Base-by-base conservation (phyloP, 202 grass and related monocot species). In the Musa balbisiana region DNA sequence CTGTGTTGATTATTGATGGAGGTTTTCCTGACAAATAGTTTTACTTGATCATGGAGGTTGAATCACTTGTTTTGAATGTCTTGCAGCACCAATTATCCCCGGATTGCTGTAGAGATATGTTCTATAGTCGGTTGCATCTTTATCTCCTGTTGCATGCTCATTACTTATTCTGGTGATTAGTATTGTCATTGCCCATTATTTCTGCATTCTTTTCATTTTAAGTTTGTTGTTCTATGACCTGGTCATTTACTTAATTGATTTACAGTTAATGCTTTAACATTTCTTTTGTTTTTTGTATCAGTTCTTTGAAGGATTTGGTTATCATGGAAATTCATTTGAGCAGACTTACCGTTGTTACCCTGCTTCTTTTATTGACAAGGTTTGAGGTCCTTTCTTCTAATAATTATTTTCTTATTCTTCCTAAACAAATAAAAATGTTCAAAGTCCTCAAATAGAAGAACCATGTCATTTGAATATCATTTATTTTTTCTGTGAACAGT, bases 321-420 rank as follows among this genome's bases (percentile, higher is more conserved):
- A 82, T 72, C 81, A 74, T 84, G 80, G 78, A 63, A 91, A 49
- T 81, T 89, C 82, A 29, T 93, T 98, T 73, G 91, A 93, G 83
- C 87, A 93, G 82, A 87, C 81, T 0, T 98, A 88, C 53, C 78
- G 67, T 43, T 93, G 94, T 51, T 91, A 86, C 77, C 87, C 94
- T 72, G 81, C 91, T 80, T 89, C 94, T 19, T 86, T 91, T 79
- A 89, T 93, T 80, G 84, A 89, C 76, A 98, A 98, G 94, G 88
- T 98, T 82, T 84, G 55, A 2, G 69, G 8, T 71, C 71, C 29
- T 77, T 84, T 58, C 55, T 71, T 26, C 2, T 76, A 58, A 70
- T 15, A 62, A 54, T 77, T 81, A 63, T 23, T 75, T 83, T 1
- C 74, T 27, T 49, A 70, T 25, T 62, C 27, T 70, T 17, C 26